A percentile compares a stretch with the other conserved stretches of the same genome.
Conservation (phyloP, 1,284 basidiomycete genomes). For the Leccinum solheimii region DNA sequence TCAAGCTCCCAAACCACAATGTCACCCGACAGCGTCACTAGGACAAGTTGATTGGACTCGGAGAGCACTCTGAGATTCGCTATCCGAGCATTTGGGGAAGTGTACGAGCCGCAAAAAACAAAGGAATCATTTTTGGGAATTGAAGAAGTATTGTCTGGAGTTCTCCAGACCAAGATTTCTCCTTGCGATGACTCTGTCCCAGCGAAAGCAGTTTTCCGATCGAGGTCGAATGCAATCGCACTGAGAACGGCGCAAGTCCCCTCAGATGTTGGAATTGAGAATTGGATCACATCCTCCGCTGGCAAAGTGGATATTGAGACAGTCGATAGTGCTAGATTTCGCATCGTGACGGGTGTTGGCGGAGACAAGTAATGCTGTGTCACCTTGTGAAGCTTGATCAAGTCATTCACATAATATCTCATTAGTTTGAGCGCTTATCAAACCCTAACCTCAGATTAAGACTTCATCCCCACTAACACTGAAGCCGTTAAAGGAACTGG, state of each 20-base stretch:
- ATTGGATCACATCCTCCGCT: conserved; percentile 41
- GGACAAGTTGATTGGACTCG: conserved; percentile 62
- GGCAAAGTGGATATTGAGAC: conserved; percentile 19
- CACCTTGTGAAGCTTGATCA: too few species aligned
- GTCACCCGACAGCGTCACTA: conserved; percentile 75
- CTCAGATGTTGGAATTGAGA: conserved; percentile 39
- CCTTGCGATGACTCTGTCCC: conserved; percentile 63
- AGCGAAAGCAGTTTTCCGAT: conserved; percentile 61
- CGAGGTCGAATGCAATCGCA: conserved; percentile 64
- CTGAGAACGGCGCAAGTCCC: conserved; percentile 37
- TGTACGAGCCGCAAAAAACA: conserved; percentile 33
- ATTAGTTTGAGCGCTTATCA: too few species aligned
- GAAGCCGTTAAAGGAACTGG: too few species aligned
- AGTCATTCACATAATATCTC: too few species aligned
- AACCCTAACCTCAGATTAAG: too few species aligned
- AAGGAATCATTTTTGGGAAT: conserved; percentile 18
- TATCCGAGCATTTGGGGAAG: conserved; percentile 42
- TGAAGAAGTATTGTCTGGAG: conserved; percentile 29
- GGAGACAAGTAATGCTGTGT: too few species aligned
- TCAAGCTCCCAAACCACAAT: conserved; percentile 68
- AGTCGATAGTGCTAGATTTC: conserved; percentile 32
- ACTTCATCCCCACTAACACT: too few species aligned
- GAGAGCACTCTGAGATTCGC: conserved; percentile 65
- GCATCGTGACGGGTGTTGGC: conserved; percentile 18
- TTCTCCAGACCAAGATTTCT: conserved; percentile 61